These are phyloP conservation scores for Rhynchospora breviuscula DNA, from an alignment of 176 grass and related monocot genomes.

Conservation along the genomic window DNA sequence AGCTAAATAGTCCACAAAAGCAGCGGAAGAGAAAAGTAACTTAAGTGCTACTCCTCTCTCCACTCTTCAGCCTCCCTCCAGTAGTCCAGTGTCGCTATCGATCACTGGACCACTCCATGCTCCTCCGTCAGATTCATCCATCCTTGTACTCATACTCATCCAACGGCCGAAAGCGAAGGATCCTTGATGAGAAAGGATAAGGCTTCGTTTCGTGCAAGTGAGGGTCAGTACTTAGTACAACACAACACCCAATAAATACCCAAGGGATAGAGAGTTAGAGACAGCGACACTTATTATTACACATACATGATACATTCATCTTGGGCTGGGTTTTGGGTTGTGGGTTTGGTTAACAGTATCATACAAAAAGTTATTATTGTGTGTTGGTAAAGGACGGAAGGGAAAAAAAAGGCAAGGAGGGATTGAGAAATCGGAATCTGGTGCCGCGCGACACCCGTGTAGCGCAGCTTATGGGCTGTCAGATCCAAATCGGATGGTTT, in stretches of 20 bases:
- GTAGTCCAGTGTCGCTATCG: background rate
- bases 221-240: background rate
- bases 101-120: background rate
- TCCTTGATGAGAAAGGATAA: slow-evolving; percentile 13
- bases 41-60: background rate
- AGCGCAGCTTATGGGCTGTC: too few species aligned
- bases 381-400: background rate
- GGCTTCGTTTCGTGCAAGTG: slow-evolving; percentile 16
- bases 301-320: background rate
- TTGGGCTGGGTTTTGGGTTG: background rate
- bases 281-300: too few species aligned
- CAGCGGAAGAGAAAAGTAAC: background rate
- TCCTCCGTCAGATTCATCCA: background rate
- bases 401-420: background rate
- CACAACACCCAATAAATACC: background rate
- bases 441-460: too few species aligned
- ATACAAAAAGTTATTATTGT: background rate
- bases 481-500: too few species aligned
- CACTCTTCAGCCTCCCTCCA: too few species aligned
- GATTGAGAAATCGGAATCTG: too few species aligned
- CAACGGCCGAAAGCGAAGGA: background rate
- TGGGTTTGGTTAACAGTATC: background rate
- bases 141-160: background rate
- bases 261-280: background rate
- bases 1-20: background rate